These are phyloP conservation scores for Sugiyamaella qingdaonensis DNA, from an alignment of 805 yeast species.

Conservation along the genomic window DNA sequence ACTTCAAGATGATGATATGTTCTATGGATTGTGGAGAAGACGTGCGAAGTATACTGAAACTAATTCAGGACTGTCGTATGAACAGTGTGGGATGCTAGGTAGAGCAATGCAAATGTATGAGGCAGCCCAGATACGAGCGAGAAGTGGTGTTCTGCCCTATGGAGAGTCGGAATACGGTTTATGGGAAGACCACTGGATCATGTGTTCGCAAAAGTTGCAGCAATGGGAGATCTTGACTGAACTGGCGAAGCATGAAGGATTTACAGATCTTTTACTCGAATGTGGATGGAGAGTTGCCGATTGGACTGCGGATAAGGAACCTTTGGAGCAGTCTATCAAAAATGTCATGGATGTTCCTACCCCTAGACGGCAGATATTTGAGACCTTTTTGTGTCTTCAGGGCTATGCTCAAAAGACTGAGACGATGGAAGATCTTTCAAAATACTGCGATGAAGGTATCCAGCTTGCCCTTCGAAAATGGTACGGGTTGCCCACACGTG, in stretches of 20 bases:
- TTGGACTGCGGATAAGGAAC: conserved; percentile 93
- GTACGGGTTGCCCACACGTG: conserved; percentile 76
- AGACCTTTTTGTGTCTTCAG: conserved; percentile 88
- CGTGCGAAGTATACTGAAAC: conserved; percentile 93
- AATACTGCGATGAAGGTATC: conserved; percentile 92
- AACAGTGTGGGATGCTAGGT: conserved; percentile 93
- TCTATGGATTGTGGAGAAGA: conserved; percentile 96
- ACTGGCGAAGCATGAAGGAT: conserved; percentile 95
- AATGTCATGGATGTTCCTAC: conserved; percentile 99
- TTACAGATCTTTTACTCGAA: conserved; percentile 88
- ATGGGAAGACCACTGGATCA: conserved; percentile 99
- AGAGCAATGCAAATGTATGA: conserved; percentile 92
- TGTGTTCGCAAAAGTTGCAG: conserved; percentile 93
- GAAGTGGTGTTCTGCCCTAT: conserved; percentile 92
- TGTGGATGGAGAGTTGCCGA: conserved; percentile 99
- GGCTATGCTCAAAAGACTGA: conserved; percentile 90
- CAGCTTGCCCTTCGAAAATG: conserved; percentile 88
- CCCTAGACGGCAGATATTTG: conserved; percentile 92
- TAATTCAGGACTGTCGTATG: conserved; percentile 86
- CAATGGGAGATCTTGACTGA: conserved; percentile 98
- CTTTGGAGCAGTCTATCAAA: conserved; percentile 88
- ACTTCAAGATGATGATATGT: conserved; percentile 92
- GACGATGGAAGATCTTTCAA: conserved; percentile 76
- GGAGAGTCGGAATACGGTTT: conserved; percentile 91
- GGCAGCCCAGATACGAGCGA: conserved; percentile 92